Evolutionary conservation across 169 alveolate species (phyloP).

Genomic region (Eimeria brunetti): DNA sequence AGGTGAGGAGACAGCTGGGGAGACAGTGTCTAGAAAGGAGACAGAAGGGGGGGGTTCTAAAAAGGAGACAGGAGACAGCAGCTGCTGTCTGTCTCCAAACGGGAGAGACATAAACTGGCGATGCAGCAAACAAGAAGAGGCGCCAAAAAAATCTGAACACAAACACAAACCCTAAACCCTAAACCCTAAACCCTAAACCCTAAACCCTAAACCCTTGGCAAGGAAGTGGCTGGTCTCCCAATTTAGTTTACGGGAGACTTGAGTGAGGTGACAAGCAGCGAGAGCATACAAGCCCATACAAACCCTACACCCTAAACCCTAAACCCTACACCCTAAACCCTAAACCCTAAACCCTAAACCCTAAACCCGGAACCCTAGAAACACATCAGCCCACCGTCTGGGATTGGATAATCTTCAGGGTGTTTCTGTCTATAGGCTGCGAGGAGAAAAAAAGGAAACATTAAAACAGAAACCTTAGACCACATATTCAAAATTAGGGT

Average conservation of each 20-base stretch:
- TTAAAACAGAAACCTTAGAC: neutral
- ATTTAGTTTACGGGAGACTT: neutral
- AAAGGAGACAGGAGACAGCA: neutral
- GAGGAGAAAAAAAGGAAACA: neutral
- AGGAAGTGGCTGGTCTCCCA: neutral
- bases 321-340: neutral
- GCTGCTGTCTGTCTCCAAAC: neutral
- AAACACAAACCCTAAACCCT: conserved; percentile 19
- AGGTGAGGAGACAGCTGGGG: neutral
- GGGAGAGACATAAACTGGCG: neutral
- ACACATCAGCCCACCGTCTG: conserved; percentile 15
- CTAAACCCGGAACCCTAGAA: neutral
- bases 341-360: neutral
- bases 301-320: neutral
- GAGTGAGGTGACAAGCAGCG: neutral
- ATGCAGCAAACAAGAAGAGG: neutral
- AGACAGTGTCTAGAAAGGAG: neutral
- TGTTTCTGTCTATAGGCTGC: neutral
- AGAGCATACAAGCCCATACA: neutral
- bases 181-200: conserved; percentile 3
- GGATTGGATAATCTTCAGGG: neutral
- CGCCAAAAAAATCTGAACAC: conserved; percentile 17
- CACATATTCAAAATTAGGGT: neutral
- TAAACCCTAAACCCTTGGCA: neutral
- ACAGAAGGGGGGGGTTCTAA: neutral